These are phyloP conservation scores for Backusella westeae DNA, from an alignment of 192 early-diverging fungal genomes.

Conservation along the genomic window DNA sequence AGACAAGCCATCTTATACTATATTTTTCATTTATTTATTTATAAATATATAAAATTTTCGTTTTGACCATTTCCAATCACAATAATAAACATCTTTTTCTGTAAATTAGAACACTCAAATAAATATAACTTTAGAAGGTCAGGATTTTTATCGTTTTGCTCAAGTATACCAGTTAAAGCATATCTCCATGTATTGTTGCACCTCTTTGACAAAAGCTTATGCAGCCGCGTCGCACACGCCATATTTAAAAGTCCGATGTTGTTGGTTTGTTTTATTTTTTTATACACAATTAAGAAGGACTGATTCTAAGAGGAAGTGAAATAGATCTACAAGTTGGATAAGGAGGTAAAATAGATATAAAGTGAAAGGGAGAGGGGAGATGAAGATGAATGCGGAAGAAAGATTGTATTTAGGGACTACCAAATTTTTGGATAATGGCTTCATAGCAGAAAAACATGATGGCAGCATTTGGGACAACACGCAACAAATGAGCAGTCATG, in stretches of 20 bases:
- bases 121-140: not conserved
- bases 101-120: not conserved
- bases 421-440: conserved; percentile 56
- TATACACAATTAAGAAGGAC: not conserved
- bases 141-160: not conserved
- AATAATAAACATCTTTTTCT: not conserved
- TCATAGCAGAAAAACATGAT: conserved; percentile 93
- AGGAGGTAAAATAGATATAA: conserved; percentile 6
- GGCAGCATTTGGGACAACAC: conserved; percentile 94
- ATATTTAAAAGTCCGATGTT: not conserved
- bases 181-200: not conserved
- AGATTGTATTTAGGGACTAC: conserved; percentile 14
- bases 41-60: not conserved
- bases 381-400: not conserved
- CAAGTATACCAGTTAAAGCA: not conserved
- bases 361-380: not conserved
- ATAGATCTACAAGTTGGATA: not conserved
- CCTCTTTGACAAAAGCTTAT: not conserved
- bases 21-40: not conserved
- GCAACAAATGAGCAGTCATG: conserved; percentile 89
- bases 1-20: not conserved
- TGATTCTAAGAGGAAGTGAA: not conserved
- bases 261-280: not conserved
- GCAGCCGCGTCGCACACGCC: not conserved
- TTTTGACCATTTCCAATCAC: not conserved